Evolutionary conservation across 2,329 filamentous ascomycete species (phyloP), one percentile per base, ranked within the genome.

Genomic region (Zymoseptoria passerinii): DNA sequence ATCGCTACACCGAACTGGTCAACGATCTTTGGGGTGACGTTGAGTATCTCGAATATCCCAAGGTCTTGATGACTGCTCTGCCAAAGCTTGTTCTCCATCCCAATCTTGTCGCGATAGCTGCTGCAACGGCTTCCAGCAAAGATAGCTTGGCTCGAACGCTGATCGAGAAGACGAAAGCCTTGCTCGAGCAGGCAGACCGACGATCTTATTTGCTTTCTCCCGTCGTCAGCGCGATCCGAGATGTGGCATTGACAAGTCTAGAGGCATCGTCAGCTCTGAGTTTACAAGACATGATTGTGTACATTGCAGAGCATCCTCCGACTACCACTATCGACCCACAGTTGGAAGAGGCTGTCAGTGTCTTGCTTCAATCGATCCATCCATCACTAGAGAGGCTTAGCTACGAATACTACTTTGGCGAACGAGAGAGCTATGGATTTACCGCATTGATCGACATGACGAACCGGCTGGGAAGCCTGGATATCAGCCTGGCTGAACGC

Each of bases 1-100:
- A 44, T n/a, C 35, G 35, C 35, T 16, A 44, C n/a, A 44, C 7
- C 13, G 54, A 57, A 10, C 56, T 58, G 2, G 54, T 74, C 3
- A 62, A 72, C 8, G 70, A 71, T 35, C 67, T 79, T n/a, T 79
- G 76, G 76, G 74, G 74, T 29, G 77, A 79, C 59, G 66, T 77
- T 1, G 78, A 79, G 58, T 75, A 75, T 53, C 73, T 78, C 54
- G 77, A 79, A 49, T 79, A 77, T 61, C 73, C 74, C 10, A 74
- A 76, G 59, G 66, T 66, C 1, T 69, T 75, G 1, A 68, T 75
- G 4, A 61, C 75, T 50, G 65, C 69, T 16, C 48, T 78, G 8
- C 73, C 76, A 3, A 55, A 60, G 4, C 50, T 77, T 1, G 65
- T 77, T 10, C 71, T 77, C 20, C 71, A 77, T 57, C 66, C 68